These are phyloP conservation scores for Aspergillus arachidicola DNA, from an alignment of 2,329 filamentous ascomycete species.

Conservation along the genomic window DNA sequence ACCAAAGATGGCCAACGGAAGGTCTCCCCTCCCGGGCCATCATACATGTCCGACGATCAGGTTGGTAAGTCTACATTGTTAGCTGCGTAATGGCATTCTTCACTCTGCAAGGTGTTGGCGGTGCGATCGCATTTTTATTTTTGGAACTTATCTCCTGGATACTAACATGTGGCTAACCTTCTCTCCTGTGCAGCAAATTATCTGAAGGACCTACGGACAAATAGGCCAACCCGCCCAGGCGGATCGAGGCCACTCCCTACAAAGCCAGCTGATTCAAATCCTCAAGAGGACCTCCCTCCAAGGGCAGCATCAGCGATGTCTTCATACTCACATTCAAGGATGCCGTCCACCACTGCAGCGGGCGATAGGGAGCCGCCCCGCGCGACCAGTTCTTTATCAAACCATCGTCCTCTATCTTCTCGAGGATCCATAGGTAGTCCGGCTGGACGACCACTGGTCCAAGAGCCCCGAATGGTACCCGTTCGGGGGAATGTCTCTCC, in stretches of 20 bases:
- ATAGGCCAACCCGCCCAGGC: slow-evolving; percentile 59
- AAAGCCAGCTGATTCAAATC: slow-evolving; percentile 41
- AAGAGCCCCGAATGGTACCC: slow-evolving; percentile 37
- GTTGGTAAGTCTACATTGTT: slow-evolving; percentile 43
- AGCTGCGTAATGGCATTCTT: slow-evolving; percentile 21
- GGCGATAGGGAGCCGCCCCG: slow-evolving; percentile 34
- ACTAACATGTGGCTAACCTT: slow-evolving; percentile 13
- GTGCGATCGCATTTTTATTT: slow-evolving; percentile 11
- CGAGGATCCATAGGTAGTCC: slow-evolving; percentile 30
- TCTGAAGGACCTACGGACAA: slow-evolving; percentile 61
- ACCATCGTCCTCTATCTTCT: slow-evolving; percentile 38
- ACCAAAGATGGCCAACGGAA: slow-evolving; percentile 43
- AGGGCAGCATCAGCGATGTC: slow-evolving; percentile 48
- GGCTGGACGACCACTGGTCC: slow-evolving; percentile 42
- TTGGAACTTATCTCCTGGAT: slow-evolving; percentile 4
- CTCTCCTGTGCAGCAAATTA: slow-evolving; percentile 53
- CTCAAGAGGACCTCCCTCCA: slow-evolving; percentile 37
- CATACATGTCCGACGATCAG: slow-evolving; percentile 50
- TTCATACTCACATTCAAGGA: slow-evolving; percentile 31
- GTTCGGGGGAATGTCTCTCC: slow-evolving; percentile 42
- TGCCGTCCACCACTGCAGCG: slow-evolving; percentile 19
- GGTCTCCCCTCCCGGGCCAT: slow-evolving; percentile 50
- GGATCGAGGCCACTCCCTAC: slow-evolving; percentile 63
- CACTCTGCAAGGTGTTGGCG: slow-evolving; percentile 19
- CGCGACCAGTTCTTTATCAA: slow-evolving; percentile 44